Conservation (phyloP, 2,329 filamentous ascomycete species). For the Sarocladiaceae sp. region DNA sequence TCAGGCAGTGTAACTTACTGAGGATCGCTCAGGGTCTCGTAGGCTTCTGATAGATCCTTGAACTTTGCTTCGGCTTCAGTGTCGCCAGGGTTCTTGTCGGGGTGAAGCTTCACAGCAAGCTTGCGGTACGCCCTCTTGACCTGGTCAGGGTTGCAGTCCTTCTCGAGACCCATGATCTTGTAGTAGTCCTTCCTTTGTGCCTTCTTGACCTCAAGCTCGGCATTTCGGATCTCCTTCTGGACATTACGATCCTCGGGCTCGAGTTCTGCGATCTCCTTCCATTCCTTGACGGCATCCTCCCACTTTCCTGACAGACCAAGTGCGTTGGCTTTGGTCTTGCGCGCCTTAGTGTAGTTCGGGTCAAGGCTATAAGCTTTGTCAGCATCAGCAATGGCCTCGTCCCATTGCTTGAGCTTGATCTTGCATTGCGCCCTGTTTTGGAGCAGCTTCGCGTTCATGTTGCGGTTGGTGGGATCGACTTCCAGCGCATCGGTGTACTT, state of each 20-base stretch:
- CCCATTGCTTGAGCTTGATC: slow-evolving; percentile 77
- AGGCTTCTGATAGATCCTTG: slow-evolving; percentile 96
- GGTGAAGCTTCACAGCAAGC: slow-evolving; percentile 88
- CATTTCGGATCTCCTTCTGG: slow-evolving; percentile 77
- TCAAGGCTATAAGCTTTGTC: slow-evolving; percentile 79
- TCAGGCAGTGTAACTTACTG: slow-evolving; percentile 55
- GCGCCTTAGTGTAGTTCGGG: slow-evolving; percentile 78
- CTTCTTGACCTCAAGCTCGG: slow-evolving; percentile 96
- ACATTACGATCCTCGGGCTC: slow-evolving; percentile 78
- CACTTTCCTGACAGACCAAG: slow-evolving; percentile 79
- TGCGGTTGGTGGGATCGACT: slow-evolving; percentile 81
- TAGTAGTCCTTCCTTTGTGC: slow-evolving; percentile 97
- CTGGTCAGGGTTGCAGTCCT: slow-evolving; percentile 74
- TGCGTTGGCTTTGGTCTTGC: slow-evolving; percentile 90
- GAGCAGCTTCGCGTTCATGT: slow-evolving; percentile 88
- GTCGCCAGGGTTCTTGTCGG: slow-evolving; percentile 94
- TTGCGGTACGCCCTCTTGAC: slow-evolving; percentile 98
- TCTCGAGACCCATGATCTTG: slow-evolving; percentile 86
- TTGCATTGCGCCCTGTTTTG: slow-evolving; percentile 88
- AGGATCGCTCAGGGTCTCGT: slow-evolving; percentile 90
- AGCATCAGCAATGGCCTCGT: slow-evolving; percentile 77
- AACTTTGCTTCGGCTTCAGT: slow-evolving; percentile 80
- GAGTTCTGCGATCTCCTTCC: slow-evolving; percentile 77
- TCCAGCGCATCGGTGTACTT: slow-evolving; percentile 78
- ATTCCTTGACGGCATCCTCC: slow-evolving; percentile 85